phyloP scores from a whole-genome alignment of 2,329 filamentous ascomycete species.

The Xylaria sp. region DNA sequence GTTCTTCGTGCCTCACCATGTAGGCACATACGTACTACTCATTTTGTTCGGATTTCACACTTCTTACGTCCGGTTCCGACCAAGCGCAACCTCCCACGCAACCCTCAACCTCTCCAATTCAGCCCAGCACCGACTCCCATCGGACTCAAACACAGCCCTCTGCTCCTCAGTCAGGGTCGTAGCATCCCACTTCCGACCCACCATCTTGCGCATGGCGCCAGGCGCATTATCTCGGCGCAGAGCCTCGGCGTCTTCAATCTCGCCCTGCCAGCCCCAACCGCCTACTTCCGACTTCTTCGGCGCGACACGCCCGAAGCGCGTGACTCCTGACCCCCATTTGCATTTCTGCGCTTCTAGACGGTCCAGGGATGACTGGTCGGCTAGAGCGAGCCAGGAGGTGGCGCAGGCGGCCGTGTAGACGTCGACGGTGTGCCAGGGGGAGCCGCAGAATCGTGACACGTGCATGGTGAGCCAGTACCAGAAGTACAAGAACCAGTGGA shows the following conservation, averaged over 20 bases:
- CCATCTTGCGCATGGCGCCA: conserved; percentile 46
- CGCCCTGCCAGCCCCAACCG: conserved; percentile 73
- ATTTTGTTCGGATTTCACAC: not conserved
- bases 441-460: conserved; percentile 71
- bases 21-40: not conserved
- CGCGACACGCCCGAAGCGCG: conserved; percentile 51
- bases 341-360: conserved; percentile 46
- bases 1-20: too few species aligned
- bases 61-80: conserved; percentile 9
- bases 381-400: conserved; percentile 72
- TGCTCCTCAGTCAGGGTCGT: conserved; percentile 56
- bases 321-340: conserved; percentile 82
- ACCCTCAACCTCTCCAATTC: conserved; percentile 66
- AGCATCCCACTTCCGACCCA: conserved; percentile 55
- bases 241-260: conserved; percentile 44
- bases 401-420: conserved; percentile 72
- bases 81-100: conserved; percentile 55
- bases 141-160: conserved; percentile 55
- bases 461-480: conserved; percentile 64
- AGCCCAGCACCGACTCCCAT: conserved; percentile 58
- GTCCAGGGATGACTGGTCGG: conserved; percentile 58
- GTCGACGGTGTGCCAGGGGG: conserved; percentile 79
- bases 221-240: conserved; percentile 41
- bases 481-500: conserved; percentile 64
- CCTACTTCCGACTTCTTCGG: conserved; percentile 77